A percentile compares a stretch with the other conserved stretches of the same genome.
Evolutionary conservation across 2,329 filamentous ascomycete species (phyloP).

Genomic region (Sodiomyces alkalinus): DNA sequence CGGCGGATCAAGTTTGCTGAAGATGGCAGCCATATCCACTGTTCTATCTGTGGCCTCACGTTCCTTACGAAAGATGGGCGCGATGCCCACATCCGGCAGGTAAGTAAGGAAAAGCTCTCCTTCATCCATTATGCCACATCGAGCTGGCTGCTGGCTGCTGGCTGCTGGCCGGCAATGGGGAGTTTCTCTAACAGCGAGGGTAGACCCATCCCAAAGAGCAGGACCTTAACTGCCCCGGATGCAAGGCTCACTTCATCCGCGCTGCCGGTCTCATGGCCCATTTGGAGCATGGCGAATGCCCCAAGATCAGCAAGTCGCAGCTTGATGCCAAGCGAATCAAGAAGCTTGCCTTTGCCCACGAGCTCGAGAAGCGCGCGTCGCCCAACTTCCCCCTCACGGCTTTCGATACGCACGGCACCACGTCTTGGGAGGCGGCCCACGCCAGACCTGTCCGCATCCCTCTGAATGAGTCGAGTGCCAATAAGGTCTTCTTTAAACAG

Average conservation of each 20-base stretch:
- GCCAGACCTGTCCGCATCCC: too few relatives aligned
- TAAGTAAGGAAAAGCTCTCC: conserved; percentile 9
- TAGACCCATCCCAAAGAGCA: conserved; percentile 24
- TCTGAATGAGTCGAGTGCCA: conserved; percentile 4
- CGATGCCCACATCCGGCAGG: conserved; percentile 19
- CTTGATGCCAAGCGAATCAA: conserved; percentile 19
- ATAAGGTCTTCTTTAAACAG: conserved; percentile 5
- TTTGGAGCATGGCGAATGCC: conserved; percentile 27
- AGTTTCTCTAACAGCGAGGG: conserved; percentile 5
- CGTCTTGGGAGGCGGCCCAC: background rate
- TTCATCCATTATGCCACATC: too few relatives aligned
- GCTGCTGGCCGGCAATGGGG: too few relatives aligned
- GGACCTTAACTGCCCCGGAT: conserved; percentile 31
- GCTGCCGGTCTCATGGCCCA: conserved; percentile 26
- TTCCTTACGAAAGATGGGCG: conserved; percentile 19
- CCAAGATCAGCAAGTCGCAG: conserved; percentile 14
- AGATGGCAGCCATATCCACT: conserved; percentile 16
- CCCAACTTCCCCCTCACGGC: conserved; percentile 9
- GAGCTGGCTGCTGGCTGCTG: too few relatives aligned
- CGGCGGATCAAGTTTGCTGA: conserved; percentile 14
- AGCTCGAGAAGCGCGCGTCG: conserved; percentile 11
- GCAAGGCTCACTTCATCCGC: conserved; percentile 20
- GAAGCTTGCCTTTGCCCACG: conserved; percentile 19
- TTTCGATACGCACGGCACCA: conserved; percentile 6
- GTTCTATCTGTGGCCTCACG: conserved; percentile 20